These are phyloP conservation scores for Leptographium lundbergii DNA, from an alignment of 2,329 filamentous ascomycete species.

Conservation along the genomic window DNA sequence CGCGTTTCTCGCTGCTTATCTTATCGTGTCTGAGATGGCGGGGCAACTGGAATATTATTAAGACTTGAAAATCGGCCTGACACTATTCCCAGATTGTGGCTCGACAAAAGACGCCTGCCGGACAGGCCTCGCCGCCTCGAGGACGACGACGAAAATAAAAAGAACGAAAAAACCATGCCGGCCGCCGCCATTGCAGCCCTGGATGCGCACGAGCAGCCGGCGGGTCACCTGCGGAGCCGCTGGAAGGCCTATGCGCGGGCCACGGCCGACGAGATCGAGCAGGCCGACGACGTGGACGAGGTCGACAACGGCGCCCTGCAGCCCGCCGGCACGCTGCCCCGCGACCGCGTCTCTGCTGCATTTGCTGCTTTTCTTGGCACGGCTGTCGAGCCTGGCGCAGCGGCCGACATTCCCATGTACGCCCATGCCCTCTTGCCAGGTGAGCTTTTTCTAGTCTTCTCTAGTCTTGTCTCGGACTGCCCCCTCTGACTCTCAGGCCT, in stretches of 20 bases:
- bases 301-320: constrained; percentile 21
- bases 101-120: background rate
- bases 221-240: constrained; percentile 51
- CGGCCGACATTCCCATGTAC: constrained; percentile 34
- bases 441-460: constrained; percentile 20
- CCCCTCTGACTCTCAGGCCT: constrained; percentile 44
- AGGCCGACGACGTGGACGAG: constrained; percentile 46
- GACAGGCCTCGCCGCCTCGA: background rate
- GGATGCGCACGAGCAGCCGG: constrained; percentile 69
- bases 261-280: constrained; percentile 35
- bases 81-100: too few relatives aligned
- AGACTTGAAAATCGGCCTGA: too few relatives aligned
- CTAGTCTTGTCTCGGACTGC: background rate
- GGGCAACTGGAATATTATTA: background rate
- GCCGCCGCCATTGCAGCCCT: constrained; percentile 34
- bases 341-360: constrained; percentile 17
- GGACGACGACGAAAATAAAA: background rate
- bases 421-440: constrained; percentile 57
- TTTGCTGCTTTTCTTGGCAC: constrained; percentile 25
- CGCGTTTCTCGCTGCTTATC: constrained; percentile 1
- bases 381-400: too few relatives aligned
- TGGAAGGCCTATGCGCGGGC: constrained; percentile 67
- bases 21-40: constrained; percentile 1
- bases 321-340: constrained; percentile 22
- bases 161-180: constrained; percentile 17